Base-by-base conservation (phyloP, 352 stramenopile genomes). In the Globisporangium canariense region DNA sequence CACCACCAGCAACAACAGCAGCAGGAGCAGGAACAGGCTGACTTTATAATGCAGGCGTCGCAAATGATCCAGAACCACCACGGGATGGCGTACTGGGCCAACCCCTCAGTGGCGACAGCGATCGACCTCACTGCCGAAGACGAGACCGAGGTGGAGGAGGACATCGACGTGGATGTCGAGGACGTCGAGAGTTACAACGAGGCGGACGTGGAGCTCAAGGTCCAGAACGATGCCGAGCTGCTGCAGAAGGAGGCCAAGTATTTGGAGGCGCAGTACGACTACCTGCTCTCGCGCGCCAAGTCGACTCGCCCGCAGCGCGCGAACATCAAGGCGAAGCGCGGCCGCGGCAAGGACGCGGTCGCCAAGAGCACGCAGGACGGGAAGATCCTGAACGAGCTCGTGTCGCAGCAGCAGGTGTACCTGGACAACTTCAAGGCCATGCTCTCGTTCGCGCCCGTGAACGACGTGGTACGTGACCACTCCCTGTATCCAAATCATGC, bases 341-440 rank as follows among this genome's bases (percentile, higher is more conserved):
- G 58, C 38, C 60, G 58, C 18, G 50, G 55, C 13, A 76, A 79
- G 25, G 70, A 84, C 50, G 49, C 76, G 36, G 53, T 86, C 18
- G 68, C 59, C 0, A 79, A 84, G 53, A 81, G 72, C 40, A 71
- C 75, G 51, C 66, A 81, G 28, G 72, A 89, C 47, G 85, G 83
- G 8, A 68, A 75, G 25, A 58, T 86, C 6, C 57, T 91, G 47
- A 83, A 73, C 11, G 73, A 91, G 3, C 65, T 90, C 4, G 76
- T 91, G 46, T 72, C 67, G 25, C 78, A 91, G 66, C 80, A 91
- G 65, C 76, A 87, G 47, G 74, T 84, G 18, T 91, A 91, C 49
- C 68, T 85, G 51, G 80, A 91, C 57, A 91, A 91, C 64, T 86
- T 91, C 41, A 83, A 85, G 70, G 83, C 83, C 50, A 91, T 91